Evolutionary conservation across 257 asterid genomes (phyloP), one percentile per base, ranked within the genome.

Genomic region (Nicotiana sylvestris): DNA sequence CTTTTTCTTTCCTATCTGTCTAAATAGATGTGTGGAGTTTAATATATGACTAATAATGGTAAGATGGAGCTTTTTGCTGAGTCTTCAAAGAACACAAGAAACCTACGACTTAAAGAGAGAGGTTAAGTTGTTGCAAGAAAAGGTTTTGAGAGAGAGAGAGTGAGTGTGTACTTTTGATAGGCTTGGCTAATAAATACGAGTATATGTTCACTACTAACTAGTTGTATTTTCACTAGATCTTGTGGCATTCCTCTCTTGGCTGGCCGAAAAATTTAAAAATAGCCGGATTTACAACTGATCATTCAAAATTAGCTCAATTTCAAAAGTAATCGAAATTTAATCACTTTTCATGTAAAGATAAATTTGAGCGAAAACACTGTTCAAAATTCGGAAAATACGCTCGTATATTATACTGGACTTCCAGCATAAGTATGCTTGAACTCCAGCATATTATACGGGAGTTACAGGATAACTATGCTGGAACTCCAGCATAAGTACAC

Each of bases 161-260:
- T n/a, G 64, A 1, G 43, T 16, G 25, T 17, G 5, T 3, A 5
- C n/a, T 57, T 51, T 18, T 37, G 43, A 37, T 80, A 9, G 57
- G 29, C 46, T 49, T 43, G 64, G 66, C 18, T 51, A 29, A 7
- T 60, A 18, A 53, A n/a, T 16, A 9, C 17, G 12, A 30, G 32
- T 39, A 43, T 43, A 43, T 43, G 51, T 43, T 43, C 12, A 43
- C 51, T 39, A 21, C 21, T 21, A 21, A 21, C 21, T 21, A 21
- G 74, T 46, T 49, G 56, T 62, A 60, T 61, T 70, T 43, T 72
- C 77, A 70, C 85, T 83, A 80, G 86, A 82, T 84, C 79, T 80
- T 81, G 83, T 85, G 82, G 32, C 32, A 37, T 74, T 84, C 49
- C 64, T 78, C 83, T 67, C 51, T 66, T 70, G 69, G 85, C 82